These are phyloP conservation scores for Eucalyptus leucophloia DNA, from an alignment of 345 rosid species.

Conservation along the genomic window DNA sequence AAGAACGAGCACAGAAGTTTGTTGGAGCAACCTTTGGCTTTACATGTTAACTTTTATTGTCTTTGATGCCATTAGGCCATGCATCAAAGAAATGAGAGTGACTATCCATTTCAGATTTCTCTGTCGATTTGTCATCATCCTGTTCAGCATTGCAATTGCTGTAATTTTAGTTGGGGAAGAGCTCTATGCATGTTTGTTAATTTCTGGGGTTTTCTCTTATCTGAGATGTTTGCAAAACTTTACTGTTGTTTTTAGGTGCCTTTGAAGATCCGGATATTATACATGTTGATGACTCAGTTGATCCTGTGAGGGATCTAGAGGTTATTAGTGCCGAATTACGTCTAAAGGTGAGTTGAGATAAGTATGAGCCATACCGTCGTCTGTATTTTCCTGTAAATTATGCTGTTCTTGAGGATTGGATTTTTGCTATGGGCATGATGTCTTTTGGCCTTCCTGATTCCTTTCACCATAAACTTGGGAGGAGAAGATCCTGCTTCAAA, in stretches of 20 bases:
- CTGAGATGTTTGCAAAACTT: neutral
- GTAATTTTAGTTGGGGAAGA: neutral
- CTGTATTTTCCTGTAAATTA: neutral
- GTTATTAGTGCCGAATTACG: slow-evolving; percentile 70
- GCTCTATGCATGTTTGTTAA: neutral
- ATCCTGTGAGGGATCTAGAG: slow-evolving; percentile 95
- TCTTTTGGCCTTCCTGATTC: neutral
- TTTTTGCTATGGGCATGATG: neutral
- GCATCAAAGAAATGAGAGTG: neutral
- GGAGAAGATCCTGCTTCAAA: neutral
- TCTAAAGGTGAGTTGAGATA: slow-evolving; percentile 42
- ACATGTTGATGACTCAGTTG: slow-evolving; percentile 89
- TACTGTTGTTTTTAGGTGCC: slow-evolving; percentile 40
- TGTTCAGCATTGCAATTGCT: neutral
- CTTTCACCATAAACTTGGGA: neutral
- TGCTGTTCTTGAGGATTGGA: neutral
- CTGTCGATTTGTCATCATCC: neutral
- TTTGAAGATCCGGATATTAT: slow-evolving; percentile 94
- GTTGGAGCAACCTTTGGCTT: neutral
- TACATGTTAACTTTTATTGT: neutral
- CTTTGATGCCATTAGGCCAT: neutral
- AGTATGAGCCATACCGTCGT: neutral
- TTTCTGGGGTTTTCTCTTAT: neutral
- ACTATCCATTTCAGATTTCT: neutral
- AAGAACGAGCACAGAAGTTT: neutral